Evolutionary conservation across 2,329 filamentous ascomycete species (phyloP), one percentile per base, ranked within the genome.

Genomic region (Sclerotinia glacialis): DNA sequence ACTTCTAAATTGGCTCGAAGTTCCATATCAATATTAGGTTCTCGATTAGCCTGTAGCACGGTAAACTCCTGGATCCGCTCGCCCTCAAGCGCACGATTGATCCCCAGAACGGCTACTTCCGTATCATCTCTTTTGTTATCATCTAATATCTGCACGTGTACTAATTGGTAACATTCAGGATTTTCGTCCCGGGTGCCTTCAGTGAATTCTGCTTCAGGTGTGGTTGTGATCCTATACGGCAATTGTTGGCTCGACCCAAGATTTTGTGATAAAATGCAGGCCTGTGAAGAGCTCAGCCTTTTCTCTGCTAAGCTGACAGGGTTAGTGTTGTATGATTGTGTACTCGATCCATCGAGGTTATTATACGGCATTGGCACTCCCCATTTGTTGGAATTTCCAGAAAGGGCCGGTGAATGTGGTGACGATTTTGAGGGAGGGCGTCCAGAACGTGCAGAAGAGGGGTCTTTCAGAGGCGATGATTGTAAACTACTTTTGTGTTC

Each of bases 311-410:
- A 42, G 26, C 12, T 67, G 44, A 42, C 49, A 4, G 65, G 37
- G 42, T 23, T 63, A 18, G 49, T 42, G 23, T 46, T 56, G 26
- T 55, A 56, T 5, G 58, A 67, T 47, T 59, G 60, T 50, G 62
- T 65, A 49, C 67, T 56, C 68, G 31, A 46, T 62, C 61, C 50
- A 46, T 56, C 50, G 12, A 56, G 50, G 18, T 52, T 23, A 5
- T 23, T 14, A 23, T 12, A 23, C 11, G 28, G 16, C 5, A n/a
- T 16, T 34, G 54, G 23, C 9, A 26, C 18, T 26, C 26, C 18
- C 11, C 21, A 2, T 16, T 60, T 31, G 11, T 42, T 65, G 8
- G 18, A 14, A 21, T 34, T 14, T 11, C 23, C 14, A 8, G 18
- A 21, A 18, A 40, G 26, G 12, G 7, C 28, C n/a, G 63, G 23